phyloP scores from a whole-genome alignment of 805 yeast species.

The Candida cerambycidarum region DNA sequence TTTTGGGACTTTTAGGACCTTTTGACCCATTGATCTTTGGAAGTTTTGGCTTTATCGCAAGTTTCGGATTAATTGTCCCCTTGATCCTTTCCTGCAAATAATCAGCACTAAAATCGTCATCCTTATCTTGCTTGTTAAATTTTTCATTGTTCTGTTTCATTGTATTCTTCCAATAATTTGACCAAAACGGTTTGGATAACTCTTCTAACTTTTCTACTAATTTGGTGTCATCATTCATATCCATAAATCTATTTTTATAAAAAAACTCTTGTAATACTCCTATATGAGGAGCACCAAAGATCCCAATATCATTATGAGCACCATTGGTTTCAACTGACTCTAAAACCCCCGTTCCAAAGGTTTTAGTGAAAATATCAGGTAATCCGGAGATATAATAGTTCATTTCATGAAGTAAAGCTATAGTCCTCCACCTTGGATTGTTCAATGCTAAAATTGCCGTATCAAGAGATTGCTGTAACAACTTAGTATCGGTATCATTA shows the following conservation, averaged over 20 bases:
- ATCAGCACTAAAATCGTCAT: constrained; percentile 12
- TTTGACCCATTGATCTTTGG: background rate
- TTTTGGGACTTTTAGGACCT: constrained; percentile 5
- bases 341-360: constrained; percentile 46
- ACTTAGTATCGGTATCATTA: constrained; percentile 33
- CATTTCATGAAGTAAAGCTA: constrained; percentile 66
- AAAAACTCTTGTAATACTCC: constrained; percentile 50
- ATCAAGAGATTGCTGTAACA: constrained; percentile 45
- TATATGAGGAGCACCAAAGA: constrained; percentile 63
- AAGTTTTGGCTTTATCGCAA: background rate
- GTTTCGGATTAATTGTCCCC: background rate
- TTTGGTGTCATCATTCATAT: constrained; percentile 24
- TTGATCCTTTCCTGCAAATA: constrained; percentile 13
- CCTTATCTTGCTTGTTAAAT: constrained; percentile 34
- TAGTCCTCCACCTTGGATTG: constrained; percentile 57
- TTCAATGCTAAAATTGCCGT: constrained; percentile 49
- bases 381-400: constrained; percentile 49
- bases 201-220: constrained; percentile 31
- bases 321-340: constrained; percentile 16
- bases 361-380: constrained; percentile 38
- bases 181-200: constrained; percentile 51
- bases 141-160: constrained; percentile 36
- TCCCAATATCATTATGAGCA: constrained; percentile 26
- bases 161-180: constrained; percentile 48
- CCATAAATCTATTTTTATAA: constrained; percentile 50